Evolutionary conservation across 2,329 filamentous ascomycete species (phyloP), one percentile per base, ranked within the genome.

Genomic region (Ambrosiella cleistominuta): DNA sequence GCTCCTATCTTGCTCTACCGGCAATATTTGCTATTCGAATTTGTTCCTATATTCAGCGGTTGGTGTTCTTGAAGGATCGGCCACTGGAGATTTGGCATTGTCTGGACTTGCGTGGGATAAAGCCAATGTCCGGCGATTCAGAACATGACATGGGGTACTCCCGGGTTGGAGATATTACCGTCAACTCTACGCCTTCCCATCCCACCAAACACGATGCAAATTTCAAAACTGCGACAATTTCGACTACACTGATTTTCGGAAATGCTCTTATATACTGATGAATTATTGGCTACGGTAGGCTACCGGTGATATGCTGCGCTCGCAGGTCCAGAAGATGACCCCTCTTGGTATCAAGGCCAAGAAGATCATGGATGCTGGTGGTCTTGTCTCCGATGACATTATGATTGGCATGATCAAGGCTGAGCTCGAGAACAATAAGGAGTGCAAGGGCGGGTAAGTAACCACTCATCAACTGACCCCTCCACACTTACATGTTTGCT

Each of bases 351-450:
- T 86, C 69, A 89, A 96, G 77, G 93, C 93, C 64, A 98, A 98
- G 84, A 97, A 97, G 83, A 98, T 98, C 72, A 98, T 98, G 93
- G 93, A 98, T 70, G 86, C 91, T 70, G 93, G 93, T 66, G 91
- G 91, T 65, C 82, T 98, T 61, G 93, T 98, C 70, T 95, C 89
- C 72, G 93, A 98, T 72, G 91, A 97, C 70, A 98, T 98, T 70
- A 91, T 98, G 81, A 87, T 98, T 72, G 89, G 91, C 73, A 98
- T 98, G 93, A 98, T 98, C 77, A 91, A 93, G 82, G 86, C 85
- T 70, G 91, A 98, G 79, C 80, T 98, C 56, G 86, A 94, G 68
- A 85, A 79, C 74, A 98, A 98, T 77, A 74, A 80, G 68, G 91
- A 98, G 75, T 98, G 93, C 81, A 87, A 87, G 76, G 91, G 91